Conservation (phyloP, 345 rosid genomes). For the Microcos paniculata region DNA sequence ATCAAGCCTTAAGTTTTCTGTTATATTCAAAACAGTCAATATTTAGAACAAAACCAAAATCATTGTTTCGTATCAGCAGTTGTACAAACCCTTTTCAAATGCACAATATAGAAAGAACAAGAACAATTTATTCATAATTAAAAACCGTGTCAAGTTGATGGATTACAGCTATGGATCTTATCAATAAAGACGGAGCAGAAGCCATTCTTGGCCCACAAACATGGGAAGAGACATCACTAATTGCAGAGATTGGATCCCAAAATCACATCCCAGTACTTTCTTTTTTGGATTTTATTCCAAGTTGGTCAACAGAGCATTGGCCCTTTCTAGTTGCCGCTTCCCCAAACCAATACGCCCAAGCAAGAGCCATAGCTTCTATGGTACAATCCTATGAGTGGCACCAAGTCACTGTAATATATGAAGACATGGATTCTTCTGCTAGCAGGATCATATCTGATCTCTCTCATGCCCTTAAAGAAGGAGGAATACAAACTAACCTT, state of each 20-base stretch:
- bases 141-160: too few species aligned
- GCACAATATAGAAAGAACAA: too few species aligned
- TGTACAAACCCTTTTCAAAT: too few species aligned
- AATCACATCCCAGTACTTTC: slow-evolving; percentile 24
- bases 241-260: slow-evolving; percentile 25
- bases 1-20: too few species aligned
- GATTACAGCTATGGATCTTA: too few species aligned
- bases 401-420: slow-evolving; percentile 31
- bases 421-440: slow-evolving; percentile 26
- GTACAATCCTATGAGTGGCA: slow-evolving; percentile 29
- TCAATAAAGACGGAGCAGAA: neutral
- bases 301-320: slow-evolving; percentile 18
- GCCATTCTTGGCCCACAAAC: slow-evolving; percentile 25
- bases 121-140: too few species aligned
- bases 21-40: too few species aligned
- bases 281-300: slow-evolving; percentile 23
- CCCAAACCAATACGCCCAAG: slow-evolving; percentile 20
- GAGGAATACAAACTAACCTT: slow-evolving; percentile 1
- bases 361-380: slow-evolving; percentile 27
- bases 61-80: too few species aligned
- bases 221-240: slow-evolving; percentile 21
- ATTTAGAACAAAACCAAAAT: too few species aligned
- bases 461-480: neutral
- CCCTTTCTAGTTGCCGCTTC: slow-evolving; percentile 29
- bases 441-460: neutral